Evolutionary conservation across 306 rosid genomes (phyloP).

Genomic region (Acmispon strigosus): DNA sequence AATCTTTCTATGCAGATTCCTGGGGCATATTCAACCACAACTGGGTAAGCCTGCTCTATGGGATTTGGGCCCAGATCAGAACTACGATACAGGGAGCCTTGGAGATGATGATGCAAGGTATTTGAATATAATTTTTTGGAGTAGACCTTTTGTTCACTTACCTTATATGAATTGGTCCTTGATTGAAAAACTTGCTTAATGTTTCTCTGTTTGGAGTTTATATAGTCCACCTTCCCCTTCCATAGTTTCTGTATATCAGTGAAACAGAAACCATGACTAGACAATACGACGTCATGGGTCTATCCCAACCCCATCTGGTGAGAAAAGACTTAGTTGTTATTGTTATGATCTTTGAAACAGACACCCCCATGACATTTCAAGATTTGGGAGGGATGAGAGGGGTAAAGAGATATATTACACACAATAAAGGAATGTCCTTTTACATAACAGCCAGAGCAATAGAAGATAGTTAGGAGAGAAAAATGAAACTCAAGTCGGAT

Average conservation of each 20-base stretch:
- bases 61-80: conserved; percentile 88
- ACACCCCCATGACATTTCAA: neutral
- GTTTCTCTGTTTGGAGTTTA: neutral
- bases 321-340: too few species aligned
- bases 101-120: conserved; percentile 45
- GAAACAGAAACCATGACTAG: too few species aligned
- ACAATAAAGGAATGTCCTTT: neutral
- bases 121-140: conserved; percentile 3
- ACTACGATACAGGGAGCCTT: conserved; percentile 45
- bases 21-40: conserved; percentile 85
- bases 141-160: neutral
- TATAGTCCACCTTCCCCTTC: neutral
- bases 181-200: neutral
- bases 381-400: neutral
- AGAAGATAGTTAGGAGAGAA: neutral
- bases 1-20: conserved; percentile 51
- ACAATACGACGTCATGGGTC: neutral
- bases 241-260: neutral
- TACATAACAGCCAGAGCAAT: neutral
- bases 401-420: neutral
- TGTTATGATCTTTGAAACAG: neutral
- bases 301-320: neutral
- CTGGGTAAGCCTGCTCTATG: conserved; percentile 74
- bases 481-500: too few species aligned
- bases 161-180: neutral